These are phyloP conservation scores for Penstemon newberryi DNA, from an alignment of 257 asterid species.

Conservation along the genomic window DNA sequence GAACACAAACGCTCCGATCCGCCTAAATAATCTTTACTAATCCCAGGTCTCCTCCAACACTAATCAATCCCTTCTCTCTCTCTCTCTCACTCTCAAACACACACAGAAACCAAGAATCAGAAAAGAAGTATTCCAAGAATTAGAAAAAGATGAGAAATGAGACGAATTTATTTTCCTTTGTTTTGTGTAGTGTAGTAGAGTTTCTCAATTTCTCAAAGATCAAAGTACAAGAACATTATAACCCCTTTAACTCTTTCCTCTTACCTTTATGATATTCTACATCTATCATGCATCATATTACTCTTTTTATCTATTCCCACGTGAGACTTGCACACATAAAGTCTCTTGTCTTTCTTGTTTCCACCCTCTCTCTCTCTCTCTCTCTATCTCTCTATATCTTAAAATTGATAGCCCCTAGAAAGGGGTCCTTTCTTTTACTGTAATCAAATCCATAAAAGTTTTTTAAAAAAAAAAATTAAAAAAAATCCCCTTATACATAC, in stretches of 20 bases:
- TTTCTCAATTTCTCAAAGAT: slow-evolving; percentile 34
- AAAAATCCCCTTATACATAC: slow-evolving; percentile 24
- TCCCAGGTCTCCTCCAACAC: slow-evolving; percentile 46
- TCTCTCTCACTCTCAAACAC: slow-evolving; percentile 20
- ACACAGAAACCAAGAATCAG: slow-evolving; percentile 13
- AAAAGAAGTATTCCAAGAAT: slow-evolving; percentile 22
- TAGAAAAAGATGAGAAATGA: slow-evolving; percentile 9
- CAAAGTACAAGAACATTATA: slow-evolving; percentile 55
- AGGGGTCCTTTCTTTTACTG: slow-evolving; percentile 28
- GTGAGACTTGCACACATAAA: slow-evolving; percentile 52
- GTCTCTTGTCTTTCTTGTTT: slow-evolving; percentile 29
- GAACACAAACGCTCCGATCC: slow-evolving; percentile 52
- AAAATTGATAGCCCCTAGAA: slow-evolving; percentile 38
- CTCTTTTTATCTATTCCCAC: slow-evolving; percentile 63
- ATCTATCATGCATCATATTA: slow-evolving; percentile 26
- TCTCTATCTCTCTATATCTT: slow-evolving; percentile 36
- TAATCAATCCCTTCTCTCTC: slow-evolving; percentile 20
- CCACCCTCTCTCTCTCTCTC: slow-evolving; percentile 24
- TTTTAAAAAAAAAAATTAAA: slow-evolving; percentile 23
- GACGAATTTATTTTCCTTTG: neutral
- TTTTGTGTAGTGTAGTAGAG: slow-evolving; percentile 28
- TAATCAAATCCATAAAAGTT: slow-evolving; percentile 34
- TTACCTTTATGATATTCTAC: slow-evolving; percentile 46
- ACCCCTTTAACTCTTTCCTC: slow-evolving; percentile 40
- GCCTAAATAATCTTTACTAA: slow-evolving; percentile 40